These are phyloP conservation scores for Exophiala sp. DNA, from an alignment of 2,329 filamentous ascomycete species.

Conservation along the genomic window DNA sequence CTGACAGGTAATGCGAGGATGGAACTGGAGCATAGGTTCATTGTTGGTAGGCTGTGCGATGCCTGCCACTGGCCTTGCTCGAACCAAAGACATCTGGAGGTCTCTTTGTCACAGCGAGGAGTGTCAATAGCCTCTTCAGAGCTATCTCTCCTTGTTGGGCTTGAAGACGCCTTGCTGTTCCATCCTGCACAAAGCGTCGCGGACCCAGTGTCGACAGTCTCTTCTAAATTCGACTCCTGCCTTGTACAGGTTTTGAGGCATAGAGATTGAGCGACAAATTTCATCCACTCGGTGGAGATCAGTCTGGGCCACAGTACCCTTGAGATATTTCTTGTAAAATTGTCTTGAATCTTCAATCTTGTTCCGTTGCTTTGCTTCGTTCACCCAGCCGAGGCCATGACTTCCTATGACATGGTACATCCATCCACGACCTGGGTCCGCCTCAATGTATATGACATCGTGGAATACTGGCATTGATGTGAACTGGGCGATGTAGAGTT, in stretches of 20 bases:
- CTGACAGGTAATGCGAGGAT: too few relatives aligned
- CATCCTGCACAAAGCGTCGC: background rate
- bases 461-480: constrained; percentile 4
- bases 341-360: background rate
- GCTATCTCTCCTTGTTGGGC: background rate
- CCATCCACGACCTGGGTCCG: background rate
- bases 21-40: too few relatives aligned
- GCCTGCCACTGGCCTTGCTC: too few relatives aligned
- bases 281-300: constrained; percentile 1
- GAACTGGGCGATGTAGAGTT: background rate
- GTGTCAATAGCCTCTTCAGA: background rate
- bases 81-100: too few relatives aligned
- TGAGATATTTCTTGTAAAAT: background rate
- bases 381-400: background rate
- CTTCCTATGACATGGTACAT: constrained; percentile 1
- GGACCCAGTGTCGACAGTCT: constrained; percentile 7
- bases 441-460: constrained; percentile 1
- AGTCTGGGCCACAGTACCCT: background rate
- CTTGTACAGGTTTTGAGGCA: background rate
- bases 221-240: background rate
- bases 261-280: background rate
- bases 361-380: background rate
- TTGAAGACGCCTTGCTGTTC: background rate
- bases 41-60: background rate
- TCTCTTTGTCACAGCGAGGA: too few relatives aligned